These are phyloP conservation scores for Colletotrichum endophyticum DNA, from an alignment of 2,329 filamentous ascomycete genomes.

Conservation along the genomic window DNA sequence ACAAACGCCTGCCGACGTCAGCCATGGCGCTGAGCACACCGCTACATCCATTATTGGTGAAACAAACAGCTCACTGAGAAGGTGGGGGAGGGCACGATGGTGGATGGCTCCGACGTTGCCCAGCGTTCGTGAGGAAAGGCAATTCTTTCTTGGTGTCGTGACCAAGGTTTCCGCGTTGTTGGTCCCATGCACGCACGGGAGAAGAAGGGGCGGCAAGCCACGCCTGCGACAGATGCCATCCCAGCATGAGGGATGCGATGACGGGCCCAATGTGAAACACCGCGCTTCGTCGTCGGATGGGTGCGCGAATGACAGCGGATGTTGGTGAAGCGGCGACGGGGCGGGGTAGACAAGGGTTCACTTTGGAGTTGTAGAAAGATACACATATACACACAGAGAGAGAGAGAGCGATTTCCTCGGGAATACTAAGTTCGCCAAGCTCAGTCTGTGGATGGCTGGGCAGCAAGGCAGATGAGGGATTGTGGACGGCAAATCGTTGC, in stretches of 20 bases:
- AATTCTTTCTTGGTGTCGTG: not conserved
- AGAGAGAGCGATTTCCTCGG: not conserved
- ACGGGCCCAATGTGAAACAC: slow-evolving; percentile 2
- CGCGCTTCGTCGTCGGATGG: not conserved
- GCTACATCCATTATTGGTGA: not conserved
- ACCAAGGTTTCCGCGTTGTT: not conserved
- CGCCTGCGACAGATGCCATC: slow-evolving; percentile 12
- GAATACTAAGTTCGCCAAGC: not conserved
- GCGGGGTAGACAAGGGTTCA: not conserved
- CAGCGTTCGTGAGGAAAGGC: not conserved
- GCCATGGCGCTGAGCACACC: not conserved
- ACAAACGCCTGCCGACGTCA: not conserved
- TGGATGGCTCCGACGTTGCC: not conserved
- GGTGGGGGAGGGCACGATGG: not conserved
- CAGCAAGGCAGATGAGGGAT: not conserved
- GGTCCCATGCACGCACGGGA: not conserved
- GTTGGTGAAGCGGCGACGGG: not conserved
- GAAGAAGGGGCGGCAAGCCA: not conserved
- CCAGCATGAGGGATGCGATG: slow-evolving; percentile 10
- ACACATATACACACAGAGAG: no score
- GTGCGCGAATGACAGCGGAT: not conserved
- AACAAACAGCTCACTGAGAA: not conserved
- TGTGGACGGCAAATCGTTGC: not conserved
- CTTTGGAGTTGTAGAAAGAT: not conserved
- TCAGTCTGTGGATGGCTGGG: not conserved